Conservation (phyloP, 2,329 filamentous ascomycete species). For the Penicillium sp. region DNA sequence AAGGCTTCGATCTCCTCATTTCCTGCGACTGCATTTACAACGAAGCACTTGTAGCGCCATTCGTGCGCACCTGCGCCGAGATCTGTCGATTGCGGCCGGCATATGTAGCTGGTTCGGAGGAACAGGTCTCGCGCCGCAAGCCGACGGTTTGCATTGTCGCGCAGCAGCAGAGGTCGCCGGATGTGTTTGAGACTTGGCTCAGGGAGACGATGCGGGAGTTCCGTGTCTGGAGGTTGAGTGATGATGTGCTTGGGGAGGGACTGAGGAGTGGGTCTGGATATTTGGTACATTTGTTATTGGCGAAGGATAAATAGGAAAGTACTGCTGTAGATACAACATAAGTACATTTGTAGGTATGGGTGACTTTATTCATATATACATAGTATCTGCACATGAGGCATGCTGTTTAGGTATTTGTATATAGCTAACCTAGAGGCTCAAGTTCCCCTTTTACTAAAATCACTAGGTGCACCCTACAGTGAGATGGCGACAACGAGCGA, state of each 20-base stretch:
- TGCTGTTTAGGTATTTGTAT: background rate
- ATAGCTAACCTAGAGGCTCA: background rate
- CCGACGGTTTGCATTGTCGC: constrained; percentile 75
- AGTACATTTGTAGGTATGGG: background rate
- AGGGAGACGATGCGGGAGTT: constrained; percentile 65
- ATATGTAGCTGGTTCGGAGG: constrained; percentile 14
- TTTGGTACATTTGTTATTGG: constrained; percentile 73
- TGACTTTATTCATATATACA: background rate
- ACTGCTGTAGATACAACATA: background rate
- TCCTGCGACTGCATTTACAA: constrained; percentile 97
- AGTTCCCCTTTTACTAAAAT: background rate
- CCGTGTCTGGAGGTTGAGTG: constrained; percentile 71
- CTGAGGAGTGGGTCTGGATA: constrained; percentile 69
- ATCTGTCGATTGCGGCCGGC: constrained; percentile 60
- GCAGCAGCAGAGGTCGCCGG: constrained; percentile 81
- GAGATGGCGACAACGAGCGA: background rate
- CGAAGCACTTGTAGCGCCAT: constrained; percentile 74
- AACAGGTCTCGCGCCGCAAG: constrained; percentile 12
- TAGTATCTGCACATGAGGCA: no score
- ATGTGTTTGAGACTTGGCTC: constrained; percentile 83
- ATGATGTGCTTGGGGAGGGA: constrained; percentile 57
- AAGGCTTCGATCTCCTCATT: constrained; percentile 68
- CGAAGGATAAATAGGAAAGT: constrained; percentile 39
- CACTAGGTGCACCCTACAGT: no score
- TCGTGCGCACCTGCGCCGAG: constrained; percentile 78